Percentiles rank a stretch among this genome's conserved stretches.
These are phyloP conservation scores for Stephanodiscus minutulus DNA, from an alignment of 108 stramenopile genomes.

Conservation along the genomic window DNA sequence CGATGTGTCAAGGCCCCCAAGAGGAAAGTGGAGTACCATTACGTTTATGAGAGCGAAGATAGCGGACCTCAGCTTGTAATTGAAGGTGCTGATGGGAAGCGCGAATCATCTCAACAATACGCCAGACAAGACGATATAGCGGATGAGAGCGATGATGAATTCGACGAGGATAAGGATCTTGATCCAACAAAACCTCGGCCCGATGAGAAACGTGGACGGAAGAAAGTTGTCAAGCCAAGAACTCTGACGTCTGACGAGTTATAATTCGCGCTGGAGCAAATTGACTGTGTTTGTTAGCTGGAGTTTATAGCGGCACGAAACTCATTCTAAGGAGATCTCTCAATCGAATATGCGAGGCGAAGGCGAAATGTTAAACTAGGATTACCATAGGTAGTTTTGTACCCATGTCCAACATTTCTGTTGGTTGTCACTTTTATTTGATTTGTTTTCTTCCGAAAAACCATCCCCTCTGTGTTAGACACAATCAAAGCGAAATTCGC, in stretches of 20 bases:
- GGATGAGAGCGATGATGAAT: slow-evolving; percentile 50
- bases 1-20: slow-evolving; percentile 81
- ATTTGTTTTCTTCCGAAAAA: too few relatives aligned
- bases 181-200: slow-evolving; percentile 47
- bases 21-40: slow-evolving; percentile 74
- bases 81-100: slow-evolving; percentile 71
- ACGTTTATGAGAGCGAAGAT: slow-evolving; percentile 62
- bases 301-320: not conserved
- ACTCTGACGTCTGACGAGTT: slow-evolving; percentile 47
- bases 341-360: not conserved
- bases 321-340: not conserved
- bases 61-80: slow-evolving; percentile 59
- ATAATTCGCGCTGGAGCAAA: slow-evolving; percentile 6
- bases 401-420: too few relatives aligned
- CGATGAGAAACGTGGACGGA: slow-evolving; percentile 40
- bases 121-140: slow-evolving; percentile 31
- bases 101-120: slow-evolving; percentile 46
- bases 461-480: too few relatives aligned
- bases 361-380: not conserved
- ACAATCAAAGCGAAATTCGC: too few relatives aligned
- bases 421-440: too few relatives aligned
- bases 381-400: too few relatives aligned
- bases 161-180: slow-evolving; percentile 44
- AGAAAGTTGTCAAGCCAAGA: slow-evolving; percentile 50
- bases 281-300: not conserved